phyloP scores from a whole-genome alignment of 495 filamentous ascomycete species.

The Penicillium coffeae region DNA sequence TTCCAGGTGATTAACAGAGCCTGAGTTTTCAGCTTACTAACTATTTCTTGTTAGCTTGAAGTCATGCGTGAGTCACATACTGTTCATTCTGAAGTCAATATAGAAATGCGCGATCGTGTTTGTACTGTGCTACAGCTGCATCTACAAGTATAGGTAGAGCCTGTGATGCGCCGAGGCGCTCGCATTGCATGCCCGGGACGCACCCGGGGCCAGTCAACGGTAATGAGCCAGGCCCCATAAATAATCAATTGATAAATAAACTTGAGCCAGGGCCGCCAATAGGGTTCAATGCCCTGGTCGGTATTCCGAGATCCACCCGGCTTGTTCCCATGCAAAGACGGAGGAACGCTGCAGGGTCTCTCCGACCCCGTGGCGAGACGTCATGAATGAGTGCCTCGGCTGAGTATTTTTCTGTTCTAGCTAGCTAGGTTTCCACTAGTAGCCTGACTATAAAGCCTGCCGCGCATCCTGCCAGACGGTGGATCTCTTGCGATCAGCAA shows the following conservation, averaged over 20 bases:
- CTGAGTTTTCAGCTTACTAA: not conserved
- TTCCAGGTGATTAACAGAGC: not conserved
- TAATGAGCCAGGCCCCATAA: not conserved
- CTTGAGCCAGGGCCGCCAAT: not conserved
- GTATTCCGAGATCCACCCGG: constrained; percentile 14
- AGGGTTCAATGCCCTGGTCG: constrained; percentile 1
- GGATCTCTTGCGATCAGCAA: too few species aligned
- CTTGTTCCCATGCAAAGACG: constrained; percentile 1
- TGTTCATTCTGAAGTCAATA: too few species aligned
- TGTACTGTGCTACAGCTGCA: not conserved
- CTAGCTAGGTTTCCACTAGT: not conserved
- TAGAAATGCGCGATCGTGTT: too few species aligned
- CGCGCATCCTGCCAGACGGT: too few species aligned
- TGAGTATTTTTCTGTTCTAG: not conserved
- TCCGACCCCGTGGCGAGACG: constrained; percentile 5
- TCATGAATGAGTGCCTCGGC: not conserved
- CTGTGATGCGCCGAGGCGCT: not conserved
- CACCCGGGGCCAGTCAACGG: not conserved
- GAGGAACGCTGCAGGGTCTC: constrained; percentile 7
- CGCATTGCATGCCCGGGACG: not conserved
- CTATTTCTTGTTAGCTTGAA: not conserved
- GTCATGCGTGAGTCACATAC: too few species aligned
- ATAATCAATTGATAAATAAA: not conserved
- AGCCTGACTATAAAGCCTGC: not conserved
- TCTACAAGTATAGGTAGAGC: not conserved